These are phyloP conservation scores for Staphylotrichum longicolle DNA, from an alignment of 495 filamentous ascomycete species.

Conservation along the genomic window DNA sequence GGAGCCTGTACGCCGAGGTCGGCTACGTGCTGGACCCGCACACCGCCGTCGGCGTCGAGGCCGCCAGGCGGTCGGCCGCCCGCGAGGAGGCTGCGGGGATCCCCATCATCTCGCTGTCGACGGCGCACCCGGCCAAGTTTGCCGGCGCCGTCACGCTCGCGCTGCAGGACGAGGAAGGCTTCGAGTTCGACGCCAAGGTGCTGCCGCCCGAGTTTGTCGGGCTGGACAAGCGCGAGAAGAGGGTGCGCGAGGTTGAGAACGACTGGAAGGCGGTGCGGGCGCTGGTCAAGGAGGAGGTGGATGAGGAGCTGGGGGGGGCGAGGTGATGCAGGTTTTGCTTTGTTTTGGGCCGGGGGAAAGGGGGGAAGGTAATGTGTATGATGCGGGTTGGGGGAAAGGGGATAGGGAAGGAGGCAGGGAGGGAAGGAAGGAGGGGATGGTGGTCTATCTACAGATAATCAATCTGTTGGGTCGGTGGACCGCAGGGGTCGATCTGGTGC, in stretches of 20 bases:
- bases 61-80: conserved; percentile 62
- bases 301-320: conserved; percentile 45
- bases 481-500: too few species aligned
- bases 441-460: neutral
- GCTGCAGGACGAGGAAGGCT: conserved; percentile 62
- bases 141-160: conserved; percentile 72
- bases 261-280: conserved; percentile 53
- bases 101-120: conserved; percentile 69
- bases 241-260: conserved; percentile 55
- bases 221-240: conserved; percentile 62
- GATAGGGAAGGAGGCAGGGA: too few species aligned
- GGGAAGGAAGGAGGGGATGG: too few species aligned
- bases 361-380: conserved; percentile 4
- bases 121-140: conserved; percentile 94
- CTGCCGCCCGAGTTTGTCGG: conserved; percentile 76
- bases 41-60: conserved; percentile 79
- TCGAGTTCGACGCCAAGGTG: conserved; percentile 67
- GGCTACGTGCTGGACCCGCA: conserved; percentile 90
- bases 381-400: neutral
- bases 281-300: conserved; percentile 54
- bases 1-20: conserved; percentile 56
- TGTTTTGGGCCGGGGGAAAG: neutral
- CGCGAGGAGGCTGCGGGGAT: conserved; percentile 47
- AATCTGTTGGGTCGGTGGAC: neutral
- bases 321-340: neutral